Conservation (phyloP, 2,329 filamentous ascomycete species). For the Raffaelea deltoideospora region DNA sequence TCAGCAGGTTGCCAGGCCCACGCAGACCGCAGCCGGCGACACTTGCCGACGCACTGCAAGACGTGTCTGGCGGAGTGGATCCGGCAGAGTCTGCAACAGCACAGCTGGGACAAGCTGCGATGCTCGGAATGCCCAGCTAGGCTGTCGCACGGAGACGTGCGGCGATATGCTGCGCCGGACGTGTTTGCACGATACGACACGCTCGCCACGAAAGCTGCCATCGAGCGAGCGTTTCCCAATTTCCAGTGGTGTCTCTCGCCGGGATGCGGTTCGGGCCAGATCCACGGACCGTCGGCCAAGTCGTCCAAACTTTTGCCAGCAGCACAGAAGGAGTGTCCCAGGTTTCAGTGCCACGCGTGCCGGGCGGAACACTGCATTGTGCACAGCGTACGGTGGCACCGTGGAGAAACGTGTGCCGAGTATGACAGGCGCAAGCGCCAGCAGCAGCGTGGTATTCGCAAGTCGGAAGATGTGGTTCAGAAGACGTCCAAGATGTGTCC, state of each 20-base stretch:
- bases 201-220: constrained; percentile 16
- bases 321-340: constrained; percentile 12
- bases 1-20: constrained; percentile 13
- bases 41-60: constrained; percentile 16
- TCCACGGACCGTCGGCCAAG: no score
- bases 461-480: constrained; percentile 18
- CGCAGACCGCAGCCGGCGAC: constrained; percentile 1
- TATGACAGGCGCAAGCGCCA: constrained; percentile 18
- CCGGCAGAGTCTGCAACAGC: constrained; percentile 14
- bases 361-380: constrained; percentile 16
- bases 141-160: constrained; percentile 17
- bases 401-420: constrained; percentile 19
- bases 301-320: no score
- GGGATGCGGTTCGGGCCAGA: constrained; percentile 21
- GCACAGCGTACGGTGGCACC: constrained; percentile 23
- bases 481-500: constrained; percentile 21
- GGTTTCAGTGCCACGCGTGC: constrained; percentile 19
- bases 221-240: constrained; percentile 13
- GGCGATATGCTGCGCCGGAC: constrained; percentile 12
- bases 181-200: constrained; percentile 20
- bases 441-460: constrained; percentile 16
- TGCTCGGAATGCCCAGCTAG: constrained; percentile 20
- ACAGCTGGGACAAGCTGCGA: constrained; percentile 17
- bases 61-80: constrained; percentile 20
- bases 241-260: constrained; percentile 24